Percentiles rank a stretch among this genome's conserved stretches.
Evolutionary conservation across 2,329 filamentous ascomycete species (phyloP).

Genomic region (Fusarium abutilonis): DNA sequence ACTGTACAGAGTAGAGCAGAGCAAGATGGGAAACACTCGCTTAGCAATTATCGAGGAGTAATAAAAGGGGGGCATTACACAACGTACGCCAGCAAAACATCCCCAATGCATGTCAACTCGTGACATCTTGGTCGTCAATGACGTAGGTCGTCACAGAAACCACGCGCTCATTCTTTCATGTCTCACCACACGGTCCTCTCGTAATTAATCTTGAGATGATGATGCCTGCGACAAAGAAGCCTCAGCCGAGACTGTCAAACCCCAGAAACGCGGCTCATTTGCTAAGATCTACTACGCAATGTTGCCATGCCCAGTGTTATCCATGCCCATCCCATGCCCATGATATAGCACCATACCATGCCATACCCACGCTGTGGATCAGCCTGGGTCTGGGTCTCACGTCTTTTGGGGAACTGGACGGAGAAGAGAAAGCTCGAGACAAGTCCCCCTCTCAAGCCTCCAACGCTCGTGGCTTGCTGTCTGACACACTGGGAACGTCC

Average conservation of each 20-base stretch:
- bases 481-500: constrained; percentile 24
- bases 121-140: constrained; percentile 38
- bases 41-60: constrained; percentile 1
- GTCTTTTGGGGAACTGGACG: not conserved
- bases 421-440: constrained; percentile 6
- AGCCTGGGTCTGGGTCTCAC: constrained; percentile 35
- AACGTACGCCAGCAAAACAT: constrained; percentile 12
- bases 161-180: constrained; percentile 42
- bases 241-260: constrained; percentile 3
- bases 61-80: constrained; percentile 5
- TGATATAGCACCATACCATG: constrained; percentile 18
- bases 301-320: constrained; percentile 6
- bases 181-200: constrained; percentile 37
- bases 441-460: constrained; percentile 10
- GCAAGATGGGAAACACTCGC: constrained; percentile 12
- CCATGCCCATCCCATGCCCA: constrained; percentile 14
- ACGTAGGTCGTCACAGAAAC: constrained; percentile 45
- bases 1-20: no score
- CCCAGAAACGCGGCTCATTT: constrained; percentile 19
- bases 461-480: constrained; percentile 38
- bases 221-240: not conserved
- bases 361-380: constrained; percentile 16
- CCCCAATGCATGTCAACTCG: constrained; percentile 14
- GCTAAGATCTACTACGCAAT: constrained; percentile 20
- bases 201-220: not conserved